Evolutionary conservation across 2,329 filamentous ascomycete species (phyloP).

Genomic region (Claviceps arundinis): DNA sequence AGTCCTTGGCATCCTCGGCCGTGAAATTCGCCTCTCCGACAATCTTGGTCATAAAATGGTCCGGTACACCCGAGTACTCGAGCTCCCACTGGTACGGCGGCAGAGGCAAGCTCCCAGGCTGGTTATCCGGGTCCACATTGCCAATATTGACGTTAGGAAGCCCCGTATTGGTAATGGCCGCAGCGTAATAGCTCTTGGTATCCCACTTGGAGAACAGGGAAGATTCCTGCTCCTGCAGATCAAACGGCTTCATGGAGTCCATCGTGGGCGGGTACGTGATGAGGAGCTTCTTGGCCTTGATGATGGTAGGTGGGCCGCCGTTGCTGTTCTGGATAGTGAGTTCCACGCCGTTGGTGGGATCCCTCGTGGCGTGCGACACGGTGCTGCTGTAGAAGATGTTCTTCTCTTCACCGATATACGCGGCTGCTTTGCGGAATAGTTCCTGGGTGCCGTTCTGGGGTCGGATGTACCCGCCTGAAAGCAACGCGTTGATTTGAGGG

Average conservation of each 20-base stretch:
- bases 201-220: constrained; percentile 21
- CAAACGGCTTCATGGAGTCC: constrained; percentile 18
- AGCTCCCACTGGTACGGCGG: constrained; percentile 5
- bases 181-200: constrained; percentile 19
- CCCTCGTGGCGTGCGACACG: constrained; percentile 11
- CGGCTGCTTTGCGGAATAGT: constrained; percentile 15
- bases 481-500: constrained; percentile 2
- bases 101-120: constrained; percentile 10
- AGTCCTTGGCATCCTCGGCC: constrained; percentile 6
- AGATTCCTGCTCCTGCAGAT: constrained; percentile 17
- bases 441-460: constrained; percentile 6
- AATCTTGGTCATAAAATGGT: constrained; percentile 5
- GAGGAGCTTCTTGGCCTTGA: constrained; percentile 22
- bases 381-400: constrained; percentile 15
- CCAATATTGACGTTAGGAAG: constrained; percentile 11
- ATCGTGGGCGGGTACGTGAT: constrained; percentile 22
- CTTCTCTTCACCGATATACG: constrained; percentile 11
- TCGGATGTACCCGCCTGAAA: constrained; percentile 4
- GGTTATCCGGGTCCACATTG: constrained; percentile 11
- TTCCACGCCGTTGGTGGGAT: constrained; percentile 8
- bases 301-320: constrained; percentile 12
- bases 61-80: constrained; percentile 4
- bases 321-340: constrained; percentile 15
- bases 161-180: constrained; percentile 16
- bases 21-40: constrained; percentile 6